Evolutionary conservation across 768 basidiomycete species (phyloP).

Genomic region (Boletus subparvulus): DNA sequence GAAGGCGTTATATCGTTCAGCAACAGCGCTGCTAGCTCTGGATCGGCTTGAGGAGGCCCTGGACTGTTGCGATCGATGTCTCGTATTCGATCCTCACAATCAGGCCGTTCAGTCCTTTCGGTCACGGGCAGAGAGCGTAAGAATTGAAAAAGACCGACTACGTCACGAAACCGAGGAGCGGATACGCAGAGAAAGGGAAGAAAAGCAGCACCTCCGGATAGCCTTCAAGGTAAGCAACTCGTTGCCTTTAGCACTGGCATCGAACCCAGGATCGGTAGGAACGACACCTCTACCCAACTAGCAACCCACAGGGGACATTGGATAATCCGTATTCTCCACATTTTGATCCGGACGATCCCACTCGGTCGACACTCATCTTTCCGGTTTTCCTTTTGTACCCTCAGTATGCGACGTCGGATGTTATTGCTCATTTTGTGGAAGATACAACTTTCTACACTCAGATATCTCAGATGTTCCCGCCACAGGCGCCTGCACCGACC

Average conservation of each 20-base stretch:
- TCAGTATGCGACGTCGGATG: conserved; percentile 83
- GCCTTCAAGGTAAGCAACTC: conserved; percentile 62
- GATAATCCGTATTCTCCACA: conserved; percentile 60
- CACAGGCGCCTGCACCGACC: conserved; percentile 55
- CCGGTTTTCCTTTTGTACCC: conserved; percentile 96
- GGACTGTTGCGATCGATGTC: conserved; percentile 76
- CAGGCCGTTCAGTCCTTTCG: conserved; percentile 50
- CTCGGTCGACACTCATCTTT: conserved; percentile 62
- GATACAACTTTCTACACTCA: conserved; percentile 79
- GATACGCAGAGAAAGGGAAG: conserved; percentile 49
- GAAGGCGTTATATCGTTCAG: conserved; percentile 89
- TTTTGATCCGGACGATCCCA: conserved; percentile 65
- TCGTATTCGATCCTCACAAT: conserved; percentile 58
- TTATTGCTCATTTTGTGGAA: conserved; percentile 84
- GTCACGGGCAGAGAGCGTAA: conserved; percentile 45
- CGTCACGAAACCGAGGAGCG: conserved; percentile 51
- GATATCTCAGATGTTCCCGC: conserved; percentile 81
- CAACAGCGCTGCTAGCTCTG: conserved; percentile 70
- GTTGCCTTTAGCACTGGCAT: not conserved
- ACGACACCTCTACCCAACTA: conserved; percentile 64
- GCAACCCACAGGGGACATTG: conserved; percentile 48
- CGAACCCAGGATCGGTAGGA: conserved; percentile 44
- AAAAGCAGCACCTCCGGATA: conserved; percentile 48
- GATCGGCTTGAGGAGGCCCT: conserved; percentile 77
- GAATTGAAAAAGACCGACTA: conserved; percentile 50